These are phyloP conservation scores for Fusarium sp. DNA, from an alignment of 2,329 filamentous ascomycete genomes.

Conservation along the genomic window DNA sequence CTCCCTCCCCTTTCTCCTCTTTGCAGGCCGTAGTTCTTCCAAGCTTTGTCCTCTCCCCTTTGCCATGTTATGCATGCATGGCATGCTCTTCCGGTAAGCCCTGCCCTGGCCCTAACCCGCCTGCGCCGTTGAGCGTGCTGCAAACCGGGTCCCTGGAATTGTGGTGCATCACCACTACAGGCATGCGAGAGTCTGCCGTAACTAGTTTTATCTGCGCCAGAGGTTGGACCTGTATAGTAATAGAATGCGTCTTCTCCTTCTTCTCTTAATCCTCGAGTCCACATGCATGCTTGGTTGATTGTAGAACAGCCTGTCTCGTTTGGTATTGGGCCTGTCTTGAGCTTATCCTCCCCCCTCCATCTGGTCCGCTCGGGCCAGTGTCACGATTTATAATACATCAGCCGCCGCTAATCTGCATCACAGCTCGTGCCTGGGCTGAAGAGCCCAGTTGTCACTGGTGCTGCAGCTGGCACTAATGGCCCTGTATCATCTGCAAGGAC, in stretches of 20 bases:
- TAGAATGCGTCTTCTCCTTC: too few relatives aligned
- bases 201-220: constrained; percentile 6
- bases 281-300: not conserved
- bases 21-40: too few relatives aligned
- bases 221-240: too few relatives aligned
- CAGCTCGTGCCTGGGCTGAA: constrained; percentile 21
- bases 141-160: constrained; percentile 33
- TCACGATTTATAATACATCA: constrained; percentile 5
- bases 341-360: not conserved
- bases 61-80: not conserved
- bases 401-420: constrained; percentile 18
- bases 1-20: too few relatives aligned
- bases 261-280: not conserved
- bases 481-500: too few relatives aligned
- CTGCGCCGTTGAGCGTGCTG: constrained; percentile 1
- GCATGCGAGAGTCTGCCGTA: not conserved
- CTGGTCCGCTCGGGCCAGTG: constrained; percentile 19
- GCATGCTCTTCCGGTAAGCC: constrained; percentile 15
- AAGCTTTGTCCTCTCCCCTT: not conserved
- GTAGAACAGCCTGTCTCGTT: not conserved
- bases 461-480: not conserved
- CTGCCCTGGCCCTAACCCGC: constrained; percentile 21
- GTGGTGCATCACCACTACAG: constrained; percentile 1
- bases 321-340: not conserved
- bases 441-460: not conserved